phyloP scores from a whole-genome alignment of 495 filamentous ascomycete species.

The Extremus antarcticus region DNA sequence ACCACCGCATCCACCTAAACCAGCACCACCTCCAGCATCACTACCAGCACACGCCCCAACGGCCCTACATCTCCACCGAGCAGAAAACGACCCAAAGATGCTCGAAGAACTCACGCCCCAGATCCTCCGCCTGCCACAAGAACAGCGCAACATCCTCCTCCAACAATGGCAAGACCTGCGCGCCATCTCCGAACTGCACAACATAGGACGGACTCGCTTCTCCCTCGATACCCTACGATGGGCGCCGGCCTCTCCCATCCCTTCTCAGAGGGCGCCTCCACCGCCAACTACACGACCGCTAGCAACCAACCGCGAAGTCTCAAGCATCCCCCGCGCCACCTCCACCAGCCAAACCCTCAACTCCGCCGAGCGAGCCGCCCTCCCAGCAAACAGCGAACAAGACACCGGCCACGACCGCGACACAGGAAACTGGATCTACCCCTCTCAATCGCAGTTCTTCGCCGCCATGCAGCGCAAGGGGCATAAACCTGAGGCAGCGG shows the following conservation, averaged over 20 bases:
- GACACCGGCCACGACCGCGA: slow-evolving; percentile 56
- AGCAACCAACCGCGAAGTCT: slow-evolving; percentile 60
- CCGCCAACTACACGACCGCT: neutral
- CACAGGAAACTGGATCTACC: slow-evolving; percentile 90
- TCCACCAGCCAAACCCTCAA: slow-evolving; percentile 48
- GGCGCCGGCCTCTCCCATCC: neutral
- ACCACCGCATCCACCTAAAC: slow-evolving; percentile 12
- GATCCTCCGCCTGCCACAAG: neutral
- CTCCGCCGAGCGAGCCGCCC: slow-evolving; percentile 51
- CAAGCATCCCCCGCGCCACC: slow-evolving; percentile 62
- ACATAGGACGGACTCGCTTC: neutral
- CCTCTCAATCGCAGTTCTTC: slow-evolving; percentile 92
- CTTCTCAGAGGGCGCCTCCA: too few species aligned
- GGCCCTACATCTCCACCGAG: slow-evolving; percentile 5
- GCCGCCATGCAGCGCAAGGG: slow-evolving; percentile 82
- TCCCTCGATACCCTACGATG: neutral
- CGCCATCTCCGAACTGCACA: neutral
- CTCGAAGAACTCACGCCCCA: slow-evolving; percentile 8
- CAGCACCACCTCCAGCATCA: slow-evolving; percentile 1
- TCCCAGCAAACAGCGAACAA: slow-evolving; percentile 52
- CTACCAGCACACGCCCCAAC: slow-evolving; percentile 5
- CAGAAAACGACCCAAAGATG: slow-evolving; percentile 25
- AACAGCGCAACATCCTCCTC: neutral
- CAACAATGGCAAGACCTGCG: neutral
- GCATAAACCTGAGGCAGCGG: slow-evolving; percentile 45